These are phyloP conservation scores for Erysiphe neolycopersici DNA, from an alignment of 2,329 filamentous ascomycete genomes.

Conservation along the genomic window DNA sequence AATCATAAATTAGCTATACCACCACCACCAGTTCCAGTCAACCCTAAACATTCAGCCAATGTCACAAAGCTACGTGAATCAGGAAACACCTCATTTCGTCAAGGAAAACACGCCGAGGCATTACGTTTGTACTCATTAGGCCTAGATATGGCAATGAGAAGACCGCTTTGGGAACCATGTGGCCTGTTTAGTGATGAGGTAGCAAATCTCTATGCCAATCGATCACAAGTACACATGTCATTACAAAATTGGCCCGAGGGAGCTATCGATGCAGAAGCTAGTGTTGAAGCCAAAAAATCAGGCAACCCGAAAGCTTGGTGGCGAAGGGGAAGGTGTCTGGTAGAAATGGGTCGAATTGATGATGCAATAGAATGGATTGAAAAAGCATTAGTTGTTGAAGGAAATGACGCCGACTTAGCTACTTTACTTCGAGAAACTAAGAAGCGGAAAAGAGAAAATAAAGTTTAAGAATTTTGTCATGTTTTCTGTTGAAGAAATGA, in stretches of 20 bases:
- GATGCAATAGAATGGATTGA: slow-evolving; percentile 62
- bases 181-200: slow-evolving; percentile 68
- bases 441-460: slow-evolving; percentile 13
- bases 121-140: slow-evolving; percentile 63
- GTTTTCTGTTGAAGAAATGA: not conserved
- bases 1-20: slow-evolving; percentile 38
- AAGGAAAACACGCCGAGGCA: slow-evolving; percentile 47
- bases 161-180: slow-evolving; percentile 71
- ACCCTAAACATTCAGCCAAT: slow-evolving; percentile 71
- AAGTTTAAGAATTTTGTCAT: not conserved
- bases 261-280: slow-evolving; percentile 64
- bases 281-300: slow-evolving; percentile 61
- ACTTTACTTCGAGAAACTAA: slow-evolving; percentile 37
- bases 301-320: slow-evolving; percentile 93
- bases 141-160: slow-evolving; percentile 59
- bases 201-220: slow-evolving; percentile 52
- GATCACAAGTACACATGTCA: slow-evolving; percentile 75
- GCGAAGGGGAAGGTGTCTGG: slow-evolving; percentile 56
- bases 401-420: slow-evolving; percentile 35
- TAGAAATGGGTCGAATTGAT: slow-evolving; percentile 70
- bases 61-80: slow-evolving; percentile 77
- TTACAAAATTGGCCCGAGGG: slow-evolving; percentile 62
- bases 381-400: slow-evolving; percentile 59
- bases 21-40: slow-evolving; percentile 68
- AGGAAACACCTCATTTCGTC: slow-evolving; percentile 62